These are phyloP conservation scores for Trypanosoma mega DNA, from an alignment of 208 protist genomes.

Conservation along the genomic window DNA sequence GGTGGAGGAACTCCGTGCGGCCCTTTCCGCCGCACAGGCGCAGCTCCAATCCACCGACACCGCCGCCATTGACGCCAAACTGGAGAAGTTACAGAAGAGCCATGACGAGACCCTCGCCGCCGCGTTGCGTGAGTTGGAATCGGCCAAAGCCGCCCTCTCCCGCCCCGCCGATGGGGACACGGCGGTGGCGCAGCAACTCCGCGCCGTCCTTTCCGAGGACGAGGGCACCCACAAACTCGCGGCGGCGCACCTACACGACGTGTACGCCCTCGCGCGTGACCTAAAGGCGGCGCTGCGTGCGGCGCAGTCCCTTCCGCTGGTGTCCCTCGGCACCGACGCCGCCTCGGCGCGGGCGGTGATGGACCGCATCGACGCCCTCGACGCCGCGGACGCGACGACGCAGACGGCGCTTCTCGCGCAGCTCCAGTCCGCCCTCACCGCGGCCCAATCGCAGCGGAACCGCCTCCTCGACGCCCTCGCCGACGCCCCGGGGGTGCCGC, in stretches of 20 bases:
- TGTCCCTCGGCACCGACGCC: constrained; percentile 20
- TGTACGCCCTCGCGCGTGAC: constrained; percentile 14
- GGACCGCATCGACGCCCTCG: constrained; percentile 25
- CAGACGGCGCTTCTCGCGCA: constrained; percentile 30
- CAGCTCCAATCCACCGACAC: constrained; percentile 10
- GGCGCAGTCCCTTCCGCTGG: constrained; percentile 24
- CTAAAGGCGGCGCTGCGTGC: constrained; percentile 25
- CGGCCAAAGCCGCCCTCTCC: constrained; percentile 12
- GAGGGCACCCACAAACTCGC: constrained; percentile 18
- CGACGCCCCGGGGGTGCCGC: constrained; percentile 7
- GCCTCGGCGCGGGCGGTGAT: constrained; percentile 9
- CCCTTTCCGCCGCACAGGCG: constrained; percentile 21
- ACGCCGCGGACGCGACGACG: constrained; percentile 14
- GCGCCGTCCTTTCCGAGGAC: constrained; percentile 24
- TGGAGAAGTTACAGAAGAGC: constrained; percentile 19
- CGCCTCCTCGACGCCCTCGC: constrained; percentile 16
- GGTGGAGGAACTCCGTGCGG: constrained; percentile 12
- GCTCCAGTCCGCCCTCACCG: constrained; percentile 11
- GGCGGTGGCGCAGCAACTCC: constrained; percentile 27
- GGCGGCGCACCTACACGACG: constrained; percentile 13
- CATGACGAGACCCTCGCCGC: constrained; percentile 18
- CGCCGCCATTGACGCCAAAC: constrained; percentile 13
- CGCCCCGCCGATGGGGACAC: constrained; percentile 18
- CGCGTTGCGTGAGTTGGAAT: constrained; percentile 13
- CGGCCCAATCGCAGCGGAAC: constrained; percentile 25